A percentile compares a stretch with the other conserved stretches of the same genome.
Conservation (phyloP, 129 eudicot species). For the Helianthus tuberosus region DNA sequence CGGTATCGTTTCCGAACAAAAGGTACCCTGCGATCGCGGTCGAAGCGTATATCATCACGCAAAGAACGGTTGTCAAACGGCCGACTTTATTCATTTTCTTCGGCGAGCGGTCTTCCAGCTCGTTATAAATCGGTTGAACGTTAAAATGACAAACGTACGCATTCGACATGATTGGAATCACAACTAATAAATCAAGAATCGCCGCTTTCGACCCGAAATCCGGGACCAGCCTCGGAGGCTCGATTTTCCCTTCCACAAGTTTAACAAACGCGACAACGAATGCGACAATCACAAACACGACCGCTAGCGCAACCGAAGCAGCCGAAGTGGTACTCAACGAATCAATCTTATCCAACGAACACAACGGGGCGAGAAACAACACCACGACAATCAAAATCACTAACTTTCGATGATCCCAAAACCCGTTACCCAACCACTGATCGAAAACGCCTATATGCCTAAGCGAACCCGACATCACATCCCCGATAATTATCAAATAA, state of each 20-base stretch:
- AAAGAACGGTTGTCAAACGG: conserved; percentile 70
- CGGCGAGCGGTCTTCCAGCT: conserved; percentile 79
- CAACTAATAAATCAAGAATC: conserved; percentile 85
- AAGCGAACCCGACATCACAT: conserved; percentile 46
- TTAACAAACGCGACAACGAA: conserved; percentile 68
- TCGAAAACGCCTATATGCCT: conserved; percentile 84
- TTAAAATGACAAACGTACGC: conserved; percentile 97
- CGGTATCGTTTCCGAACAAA: conserved; percentile 89
- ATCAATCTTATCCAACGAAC: conserved; percentile 36
- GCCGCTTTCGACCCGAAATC: conserved; percentile 79
- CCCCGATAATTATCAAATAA: conserved; percentile 44
- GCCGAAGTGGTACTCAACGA: conserved; percentile 60
- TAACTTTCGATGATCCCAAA: conserved; percentile 92
- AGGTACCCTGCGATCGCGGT: conserved; percentile 92
- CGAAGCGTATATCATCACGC: conserved; percentile 75
- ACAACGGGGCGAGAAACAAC: conserved; percentile 31
- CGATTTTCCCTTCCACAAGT: conserved; percentile 81
- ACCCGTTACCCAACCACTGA: conserved; percentile 83
- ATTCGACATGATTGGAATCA: conserved; percentile 91
- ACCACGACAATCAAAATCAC: conserved; percentile 54
- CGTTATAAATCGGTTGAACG: conserved; percentile 95
- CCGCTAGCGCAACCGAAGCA: conserved; percentile 95
- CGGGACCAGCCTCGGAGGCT: conserved; percentile 71
- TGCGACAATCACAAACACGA: conserved; percentile 78
- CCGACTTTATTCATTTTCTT: conserved; percentile 86